Percentiles rank a stretch among this genome's conserved stretches.
phyloP scores from a whole-genome alignment of 164 flowering plant genomes.

The Umbilicus rupestris region DNA sequence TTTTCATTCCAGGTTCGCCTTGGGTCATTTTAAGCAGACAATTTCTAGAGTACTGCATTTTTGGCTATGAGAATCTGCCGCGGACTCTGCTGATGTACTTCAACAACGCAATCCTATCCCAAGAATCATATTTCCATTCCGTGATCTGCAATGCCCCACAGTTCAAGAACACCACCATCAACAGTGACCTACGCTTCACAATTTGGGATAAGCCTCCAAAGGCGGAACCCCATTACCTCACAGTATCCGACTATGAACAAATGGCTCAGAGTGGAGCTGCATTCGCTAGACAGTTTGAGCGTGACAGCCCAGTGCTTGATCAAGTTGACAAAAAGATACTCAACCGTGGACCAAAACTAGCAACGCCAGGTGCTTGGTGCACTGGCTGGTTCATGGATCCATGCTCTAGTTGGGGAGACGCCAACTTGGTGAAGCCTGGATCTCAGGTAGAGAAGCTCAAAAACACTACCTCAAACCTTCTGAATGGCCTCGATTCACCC shows the following conservation, averaged over 20 bases:
- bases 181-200: constrained; percentile 68
- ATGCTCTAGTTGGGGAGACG: constrained; percentile 79
- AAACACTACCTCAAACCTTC: constrained; percentile 31
- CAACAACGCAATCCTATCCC: constrained; percentile 55
- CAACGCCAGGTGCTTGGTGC: constrained; percentile 85
- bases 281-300: constrained; percentile 69
- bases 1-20: constrained; percentile 61
- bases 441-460: constrained; percentile 45
- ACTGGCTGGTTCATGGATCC: constrained; percentile 64
- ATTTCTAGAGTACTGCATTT: constrained; percentile 68
- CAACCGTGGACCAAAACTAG: constrained; percentile 33
- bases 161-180: constrained; percentile 67
- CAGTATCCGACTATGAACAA: constrained; percentile 39
- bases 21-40: constrained; percentile 74
- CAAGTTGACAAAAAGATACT: constrained; percentile 64
- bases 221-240: constrained; percentile 74
- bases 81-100: constrained; percentile 82
- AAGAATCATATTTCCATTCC: constrained; percentile 86
- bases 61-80: constrained; percentile 96
- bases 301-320: constrained; percentile 58
- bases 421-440: constrained; percentile 61
- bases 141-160: constrained; percentile 80
- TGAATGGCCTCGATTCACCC: constrained; percentile 30
- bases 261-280: constrained; percentile 82
- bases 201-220: constrained; percentile 88